Evolutionary conservation across 139 green algal genomes (phyloP).

Genomic region (Monoraphidium neglectum): DNA sequence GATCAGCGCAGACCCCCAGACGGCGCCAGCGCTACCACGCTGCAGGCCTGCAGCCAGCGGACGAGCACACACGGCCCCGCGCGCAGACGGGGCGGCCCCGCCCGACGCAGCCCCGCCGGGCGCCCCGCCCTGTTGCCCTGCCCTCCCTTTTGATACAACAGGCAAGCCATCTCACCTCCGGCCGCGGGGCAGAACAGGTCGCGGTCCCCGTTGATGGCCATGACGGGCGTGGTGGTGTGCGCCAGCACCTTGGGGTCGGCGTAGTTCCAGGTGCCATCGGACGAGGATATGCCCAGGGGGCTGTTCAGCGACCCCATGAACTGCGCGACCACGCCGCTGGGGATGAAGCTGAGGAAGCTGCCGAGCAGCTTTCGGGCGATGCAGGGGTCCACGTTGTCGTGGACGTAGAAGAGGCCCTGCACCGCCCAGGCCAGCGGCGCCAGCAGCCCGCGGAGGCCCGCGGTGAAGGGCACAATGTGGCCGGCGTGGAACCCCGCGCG

Average conservation of each 20-base stretch:
- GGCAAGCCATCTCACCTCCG: too few species aligned
- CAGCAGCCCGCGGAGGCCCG: neutral
- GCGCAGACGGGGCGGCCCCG: too few species aligned
- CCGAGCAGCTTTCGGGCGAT: slow-evolving; percentile 5
- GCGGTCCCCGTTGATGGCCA: slow-evolving; percentile 25
- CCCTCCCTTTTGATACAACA: too few species aligned
- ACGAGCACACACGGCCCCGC: too few species aligned
- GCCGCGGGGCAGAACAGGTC: slow-evolving; percentile 32
- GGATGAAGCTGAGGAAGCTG: slow-evolving; percentile 24
- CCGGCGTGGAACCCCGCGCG: neutral
- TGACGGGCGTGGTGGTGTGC: neutral
- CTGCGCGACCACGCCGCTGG: slow-evolving; percentile 16
- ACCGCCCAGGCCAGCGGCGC: neutral
- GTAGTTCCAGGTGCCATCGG: slow-evolving; percentile 12
- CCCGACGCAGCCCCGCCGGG: too few species aligned
- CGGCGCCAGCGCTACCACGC: too few species aligned
- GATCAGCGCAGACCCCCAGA: too few species aligned
- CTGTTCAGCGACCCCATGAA: slow-evolving; percentile 30
- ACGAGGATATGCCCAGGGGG: neutral
- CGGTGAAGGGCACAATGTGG: slow-evolving; percentile 3
- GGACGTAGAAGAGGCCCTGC: neutral
- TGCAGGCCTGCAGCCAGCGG: too few species aligned
- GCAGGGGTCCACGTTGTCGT: neutral
- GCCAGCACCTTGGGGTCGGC: slow-evolving; percentile 10
- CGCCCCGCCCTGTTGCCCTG: too few species aligned